Evolutionary conservation across 139 green algal genomes (phyloP).

Genomic region (Edaphochlamys debaryana): DNA sequence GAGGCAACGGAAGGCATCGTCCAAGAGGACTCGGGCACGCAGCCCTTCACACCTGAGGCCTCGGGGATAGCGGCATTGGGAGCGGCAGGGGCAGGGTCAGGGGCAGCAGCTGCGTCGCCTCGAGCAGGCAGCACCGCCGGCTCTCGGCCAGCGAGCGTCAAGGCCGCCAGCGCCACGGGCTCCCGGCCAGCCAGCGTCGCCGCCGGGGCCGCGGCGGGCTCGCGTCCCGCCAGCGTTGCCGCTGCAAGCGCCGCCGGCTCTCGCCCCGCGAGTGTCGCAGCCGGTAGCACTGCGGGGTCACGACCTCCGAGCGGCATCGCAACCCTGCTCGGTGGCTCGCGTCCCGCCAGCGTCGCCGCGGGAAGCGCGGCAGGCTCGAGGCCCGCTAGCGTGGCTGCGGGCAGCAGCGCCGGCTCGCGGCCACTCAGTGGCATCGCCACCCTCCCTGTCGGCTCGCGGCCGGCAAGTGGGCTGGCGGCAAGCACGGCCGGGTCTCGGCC

Average conservation of each 20-base stretch:
- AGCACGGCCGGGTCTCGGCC: background rate
- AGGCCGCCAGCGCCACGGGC: no score
- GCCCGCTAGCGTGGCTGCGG: background rate
- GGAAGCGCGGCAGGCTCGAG: background rate
- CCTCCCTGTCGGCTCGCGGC: background rate
- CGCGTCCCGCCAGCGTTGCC: no score
- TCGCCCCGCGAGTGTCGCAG: no score
- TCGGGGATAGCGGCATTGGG: no score
- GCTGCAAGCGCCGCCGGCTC: background rate
- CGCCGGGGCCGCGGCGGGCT: background rate
- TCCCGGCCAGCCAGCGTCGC: background rate
- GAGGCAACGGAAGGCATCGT: no score
- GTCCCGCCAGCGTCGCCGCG: background rate
- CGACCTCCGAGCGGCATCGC: background rate
- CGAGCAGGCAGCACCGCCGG: no score
- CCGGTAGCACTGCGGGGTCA: background rate
- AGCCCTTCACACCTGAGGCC: no score
- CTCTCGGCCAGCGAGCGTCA: background rate
- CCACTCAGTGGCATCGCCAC: no score
- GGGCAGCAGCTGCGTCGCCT: no score
- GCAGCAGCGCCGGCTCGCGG: background rate
- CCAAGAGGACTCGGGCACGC: no score
- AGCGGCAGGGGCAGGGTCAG: no score
- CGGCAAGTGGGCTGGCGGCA: background rate
- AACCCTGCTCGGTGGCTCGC: background rate